Evolutionary conservation across 176 grass and related monocot genomes (phyloP).

Genomic region (Oryza nivara): DNA sequence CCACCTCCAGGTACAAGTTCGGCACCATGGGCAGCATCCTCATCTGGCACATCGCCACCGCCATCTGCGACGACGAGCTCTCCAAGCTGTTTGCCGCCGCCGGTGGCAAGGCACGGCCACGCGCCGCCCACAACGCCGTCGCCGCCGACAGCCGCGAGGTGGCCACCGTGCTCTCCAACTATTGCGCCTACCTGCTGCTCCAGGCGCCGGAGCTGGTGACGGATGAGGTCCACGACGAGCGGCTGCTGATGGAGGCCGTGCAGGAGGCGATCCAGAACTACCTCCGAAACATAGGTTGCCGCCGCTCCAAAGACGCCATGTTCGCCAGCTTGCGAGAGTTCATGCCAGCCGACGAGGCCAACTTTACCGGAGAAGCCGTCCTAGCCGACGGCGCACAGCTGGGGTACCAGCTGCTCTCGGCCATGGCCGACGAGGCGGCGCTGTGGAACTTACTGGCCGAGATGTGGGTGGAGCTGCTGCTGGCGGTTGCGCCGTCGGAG

Average conservation of each 20-base stretch:
- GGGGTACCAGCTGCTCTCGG: neutral
- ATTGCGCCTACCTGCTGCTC: conserved; percentile 31
- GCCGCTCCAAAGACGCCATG: neutral
- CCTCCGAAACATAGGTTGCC: neutral
- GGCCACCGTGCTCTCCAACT: conserved; percentile 15
- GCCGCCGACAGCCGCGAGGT: neutral
- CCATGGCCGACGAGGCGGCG: neutral
- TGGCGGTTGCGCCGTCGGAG: neutral
- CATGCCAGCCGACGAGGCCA: no score
- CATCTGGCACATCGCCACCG: conserved; percentile 32
- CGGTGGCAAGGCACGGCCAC: no score
- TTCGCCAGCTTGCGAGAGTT: no score
- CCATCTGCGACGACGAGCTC: neutral
- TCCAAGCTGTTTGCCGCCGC: neutral
- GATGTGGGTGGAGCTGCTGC: neutral
- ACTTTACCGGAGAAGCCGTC: neutral
- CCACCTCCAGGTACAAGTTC: neutral
- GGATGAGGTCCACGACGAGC: neutral
- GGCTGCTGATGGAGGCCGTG: neutral
- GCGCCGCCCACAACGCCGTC: no score
- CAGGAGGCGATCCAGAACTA: neutral
- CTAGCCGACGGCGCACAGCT: neutral
- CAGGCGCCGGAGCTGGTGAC: conserved; percentile 16
- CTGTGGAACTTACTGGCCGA: neutral
- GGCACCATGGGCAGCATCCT: conserved; percentile 14